Conservation (phyloP, 192 early-diverging fungal genomes). For the Linnemannia elongata region DNA sequence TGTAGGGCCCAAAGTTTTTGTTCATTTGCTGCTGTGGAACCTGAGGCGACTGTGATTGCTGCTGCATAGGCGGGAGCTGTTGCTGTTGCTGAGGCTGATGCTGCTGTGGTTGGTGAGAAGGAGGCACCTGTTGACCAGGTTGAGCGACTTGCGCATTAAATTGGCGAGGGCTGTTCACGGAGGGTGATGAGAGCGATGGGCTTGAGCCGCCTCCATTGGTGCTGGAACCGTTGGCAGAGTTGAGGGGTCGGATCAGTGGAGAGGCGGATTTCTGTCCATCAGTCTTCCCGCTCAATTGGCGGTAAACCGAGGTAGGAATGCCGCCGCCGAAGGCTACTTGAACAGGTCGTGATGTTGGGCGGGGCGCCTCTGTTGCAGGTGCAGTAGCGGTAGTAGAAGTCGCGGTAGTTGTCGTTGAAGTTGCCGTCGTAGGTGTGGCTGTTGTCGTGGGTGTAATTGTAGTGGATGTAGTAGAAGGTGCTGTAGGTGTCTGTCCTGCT, state of each 20-base stretch:
- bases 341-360: slow-evolving; percentile 37
- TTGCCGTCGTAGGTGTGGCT: background rate
- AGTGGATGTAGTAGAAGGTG: background rate
- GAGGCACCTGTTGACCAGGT: slow-evolving; percentile 8
- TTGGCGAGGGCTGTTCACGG: slow-evolving; percentile 38
- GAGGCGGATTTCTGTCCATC: slow-evolving; percentile 50
- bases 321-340: slow-evolving; percentile 64
- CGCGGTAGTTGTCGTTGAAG: background rate
- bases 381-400: slow-evolving; percentile 14
- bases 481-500: slow-evolving; percentile 29
- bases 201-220: slow-evolving; percentile 38
- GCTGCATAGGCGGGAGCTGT: slow-evolving; percentile 24
- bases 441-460: background rate
- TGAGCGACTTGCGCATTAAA: slow-evolving; percentile 27
- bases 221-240: slow-evolving; percentile 24
- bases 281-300: slow-evolving; percentile 70
- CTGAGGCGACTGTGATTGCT: slow-evolving; percentile 14
- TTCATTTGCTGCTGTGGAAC: slow-evolving; percentile 21
- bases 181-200: slow-evolving; percentile 44
- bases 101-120: background rate
- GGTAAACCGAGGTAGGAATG: slow-evolving; percentile 70
- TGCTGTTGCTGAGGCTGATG: slow-evolving; percentile 19
- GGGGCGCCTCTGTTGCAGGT: slow-evolving; percentile 25
- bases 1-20: slow-evolving; percentile 50
- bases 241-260: slow-evolving; percentile 48